phyloP scores from a whole-genome alignment of 139 green algal species.

The Picochlorum sp. region DNA sequence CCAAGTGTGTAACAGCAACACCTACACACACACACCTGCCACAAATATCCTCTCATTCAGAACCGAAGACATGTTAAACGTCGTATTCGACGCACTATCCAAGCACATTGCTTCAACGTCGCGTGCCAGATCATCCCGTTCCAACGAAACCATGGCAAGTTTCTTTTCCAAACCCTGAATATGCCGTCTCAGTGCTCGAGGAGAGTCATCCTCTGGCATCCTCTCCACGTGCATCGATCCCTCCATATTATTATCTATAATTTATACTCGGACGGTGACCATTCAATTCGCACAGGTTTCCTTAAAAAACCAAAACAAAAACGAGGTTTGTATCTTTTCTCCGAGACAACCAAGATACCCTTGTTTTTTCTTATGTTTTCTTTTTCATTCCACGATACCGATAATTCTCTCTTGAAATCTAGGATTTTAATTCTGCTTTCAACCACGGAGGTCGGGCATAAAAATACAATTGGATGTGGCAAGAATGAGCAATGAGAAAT shows the following conservation, averaged over 20 bases:
- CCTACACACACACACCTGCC: neutral
- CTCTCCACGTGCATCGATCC: neutral
- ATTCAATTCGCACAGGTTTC: no score
- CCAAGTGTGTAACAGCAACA: neutral
- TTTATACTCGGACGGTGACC: no score
- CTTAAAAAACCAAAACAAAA: no score
- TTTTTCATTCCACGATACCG: neutral
- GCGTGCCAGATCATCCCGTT: slow-evolving; percentile 13
- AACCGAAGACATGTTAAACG: slow-evolving; percentile 12
- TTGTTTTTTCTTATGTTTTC: no score
- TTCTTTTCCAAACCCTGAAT: slow-evolving; percentile 3
- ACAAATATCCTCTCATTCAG: slow-evolving; percentile 13
- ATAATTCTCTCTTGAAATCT: no score
- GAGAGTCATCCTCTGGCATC: neutral
- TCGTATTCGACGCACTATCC: slow-evolving; percentile 13
- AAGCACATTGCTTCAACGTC: slow-evolving; percentile 14
- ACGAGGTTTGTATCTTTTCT: no score
- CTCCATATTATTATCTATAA: no score
- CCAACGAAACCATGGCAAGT: neutral
- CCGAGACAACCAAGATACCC: no score
- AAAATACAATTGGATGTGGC: no score
- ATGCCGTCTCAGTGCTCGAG: slow-evolving; percentile 8
- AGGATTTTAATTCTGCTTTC: no score
- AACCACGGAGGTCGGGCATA: no score
- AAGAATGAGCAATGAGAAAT: no score